Conservation (phyloP, 495 filamentous ascomycete species). For the Bryoglossum gracile region DNA sequence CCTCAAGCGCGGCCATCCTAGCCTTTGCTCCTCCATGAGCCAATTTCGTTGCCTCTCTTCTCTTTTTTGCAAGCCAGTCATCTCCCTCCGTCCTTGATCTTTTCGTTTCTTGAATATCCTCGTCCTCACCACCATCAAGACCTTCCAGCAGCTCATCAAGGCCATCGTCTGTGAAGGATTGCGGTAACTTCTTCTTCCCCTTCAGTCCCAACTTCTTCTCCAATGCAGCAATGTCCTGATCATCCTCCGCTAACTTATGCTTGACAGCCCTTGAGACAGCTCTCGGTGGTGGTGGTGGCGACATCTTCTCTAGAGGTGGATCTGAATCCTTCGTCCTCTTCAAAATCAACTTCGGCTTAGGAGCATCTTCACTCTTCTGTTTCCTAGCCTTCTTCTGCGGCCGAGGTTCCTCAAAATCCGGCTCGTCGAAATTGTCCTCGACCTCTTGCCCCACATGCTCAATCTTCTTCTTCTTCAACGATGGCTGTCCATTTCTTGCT, state of each 20-base stretch:
- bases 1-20: too few species aligned
- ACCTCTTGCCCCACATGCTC: slow-evolving; percentile 8
- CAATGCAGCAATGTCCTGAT: slow-evolving; percentile 78
- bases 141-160: slow-evolving; percentile 73
- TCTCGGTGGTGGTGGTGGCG: slow-evolving; percentile 22
- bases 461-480: slow-evolving; percentile 20
- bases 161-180: slow-evolving; percentile 78
- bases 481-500: slow-evolving; percentile 23
- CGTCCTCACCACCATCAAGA: slow-evolving; percentile 49
- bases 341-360: slow-evolving; percentile 29
- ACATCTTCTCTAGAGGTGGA: neutral
- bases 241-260: slow-evolving; percentile 63
- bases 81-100: slow-evolving; percentile 58
- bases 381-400: neutral
- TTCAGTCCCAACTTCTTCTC: slow-evolving; percentile 88
- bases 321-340: slow-evolving; percentile 31
- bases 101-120: slow-evolving; percentile 44
- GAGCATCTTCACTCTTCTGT: slow-evolving; percentile 27
- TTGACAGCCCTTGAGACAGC: slow-evolving; percentile 51
- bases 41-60: slow-evolving; percentile 34
- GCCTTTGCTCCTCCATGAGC: too few species aligned
- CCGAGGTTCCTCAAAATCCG: neutral
- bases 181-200: slow-evolving; percentile 63
- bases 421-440: slow-evolving; percentile 11
- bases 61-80: slow-evolving; percentile 42